Evolutionary conservation across 768 basidiomycete species (phyloP).

Genomic region (Boletus fagicola): DNA sequence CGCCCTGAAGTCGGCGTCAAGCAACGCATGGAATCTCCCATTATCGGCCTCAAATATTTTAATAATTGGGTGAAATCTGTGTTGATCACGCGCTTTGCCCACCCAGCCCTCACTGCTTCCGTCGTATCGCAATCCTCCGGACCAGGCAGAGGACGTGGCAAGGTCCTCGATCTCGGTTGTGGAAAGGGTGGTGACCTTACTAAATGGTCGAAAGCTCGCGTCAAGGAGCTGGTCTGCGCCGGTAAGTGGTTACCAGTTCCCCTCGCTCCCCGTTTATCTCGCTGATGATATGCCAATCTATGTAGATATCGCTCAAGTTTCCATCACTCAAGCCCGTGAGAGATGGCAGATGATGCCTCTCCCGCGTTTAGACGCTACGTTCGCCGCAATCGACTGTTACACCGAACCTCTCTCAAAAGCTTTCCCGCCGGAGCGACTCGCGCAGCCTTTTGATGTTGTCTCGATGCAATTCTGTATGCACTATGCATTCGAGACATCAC

Average conservation of each 20-base stretch:
- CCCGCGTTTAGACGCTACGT: conserved; percentile 70
- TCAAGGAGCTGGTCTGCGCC: conserved; percentile 75
- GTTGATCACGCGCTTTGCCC: conserved; percentile 86
- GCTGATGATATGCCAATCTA: background rate
- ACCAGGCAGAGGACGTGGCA: conserved; percentile 47
- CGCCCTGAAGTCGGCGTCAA: conserved; percentile 88
- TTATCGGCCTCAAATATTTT: conserved; percentile 95
- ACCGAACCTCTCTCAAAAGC: conserved; percentile 64
- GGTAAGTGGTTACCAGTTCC: conserved; percentile 48
- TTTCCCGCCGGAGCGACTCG: conserved; percentile 61
- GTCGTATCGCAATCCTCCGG: conserved; percentile 24
- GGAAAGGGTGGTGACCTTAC: conserved; percentile 98
- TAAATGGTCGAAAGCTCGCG: conserved; percentile 90
- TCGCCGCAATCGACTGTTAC: conserved; percentile 90
- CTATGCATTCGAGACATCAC: conserved; percentile 92
- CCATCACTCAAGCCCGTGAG: conserved; percentile 80
- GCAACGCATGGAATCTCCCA: conserved; percentile 84
- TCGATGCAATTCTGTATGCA: conserved; percentile 99
- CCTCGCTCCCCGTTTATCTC: background rate
- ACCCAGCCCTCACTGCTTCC: conserved; percentile 57
- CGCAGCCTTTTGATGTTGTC: conserved; percentile 84
- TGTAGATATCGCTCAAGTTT: conserved; percentile 85
- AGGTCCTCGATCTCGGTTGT: conserved; percentile 94
- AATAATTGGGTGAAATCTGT: conserved; percentile 99
- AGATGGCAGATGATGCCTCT: conserved; percentile 57